These are phyloP conservation scores for Plasmopara viticola DNA, from an alignment of 352 stramenopile species.

Conservation along the genomic window DNA sequence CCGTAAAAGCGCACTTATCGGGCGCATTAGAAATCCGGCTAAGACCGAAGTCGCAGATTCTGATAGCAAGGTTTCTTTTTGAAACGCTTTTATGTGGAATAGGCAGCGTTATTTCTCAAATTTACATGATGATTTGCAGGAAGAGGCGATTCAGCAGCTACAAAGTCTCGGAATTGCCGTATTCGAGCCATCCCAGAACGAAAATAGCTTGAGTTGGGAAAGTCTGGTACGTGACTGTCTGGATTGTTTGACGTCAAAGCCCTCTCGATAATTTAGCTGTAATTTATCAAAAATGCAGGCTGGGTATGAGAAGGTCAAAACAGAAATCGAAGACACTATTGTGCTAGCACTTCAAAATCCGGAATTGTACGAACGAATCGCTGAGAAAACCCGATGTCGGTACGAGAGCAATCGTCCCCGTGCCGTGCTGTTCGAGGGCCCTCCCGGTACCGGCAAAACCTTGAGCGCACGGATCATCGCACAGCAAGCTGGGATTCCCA, in stretches of 20 bases:
- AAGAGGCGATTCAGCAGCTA: slow-evolving; percentile 76
- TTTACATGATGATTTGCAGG: slow-evolving; percentile 17
- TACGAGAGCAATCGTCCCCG: slow-evolving; percentile 88
- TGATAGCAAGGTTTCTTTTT: slow-evolving; percentile 39
- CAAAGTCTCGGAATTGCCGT: slow-evolving; percentile 77
- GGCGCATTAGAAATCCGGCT: slow-evolving; percentile 20
- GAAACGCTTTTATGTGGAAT: too few species aligned
- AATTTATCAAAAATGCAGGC: slow-evolving; percentile 31
- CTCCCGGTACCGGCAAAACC: slow-evolving; percentile 92
- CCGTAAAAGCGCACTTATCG: slow-evolving; percentile 43
- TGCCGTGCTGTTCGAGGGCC: slow-evolving; percentile 90
- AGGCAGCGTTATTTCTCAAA: too few species aligned
- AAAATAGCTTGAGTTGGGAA: slow-evolving; percentile 71
- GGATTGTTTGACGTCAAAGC: neutral
- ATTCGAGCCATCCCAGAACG: slow-evolving; percentile 54
- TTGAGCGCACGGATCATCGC: slow-evolving; percentile 92
- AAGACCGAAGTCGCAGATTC: slow-evolving; percentile 10
- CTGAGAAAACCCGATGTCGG: slow-evolving; percentile 79
- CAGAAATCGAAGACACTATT: slow-evolving; percentile 90
- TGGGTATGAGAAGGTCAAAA: slow-evolving; percentile 87
- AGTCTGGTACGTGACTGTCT: slow-evolving; percentile 44
- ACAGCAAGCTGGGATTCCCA: slow-evolving; percentile 85
- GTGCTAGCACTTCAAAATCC: slow-evolving; percentile 89
- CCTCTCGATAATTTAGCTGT: neutral
- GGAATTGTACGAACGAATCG: slow-evolving; percentile 88